Conservation (phyloP, 495 filamentous ascomycete genomes). For the Trichoderma gamsii region DNA sequence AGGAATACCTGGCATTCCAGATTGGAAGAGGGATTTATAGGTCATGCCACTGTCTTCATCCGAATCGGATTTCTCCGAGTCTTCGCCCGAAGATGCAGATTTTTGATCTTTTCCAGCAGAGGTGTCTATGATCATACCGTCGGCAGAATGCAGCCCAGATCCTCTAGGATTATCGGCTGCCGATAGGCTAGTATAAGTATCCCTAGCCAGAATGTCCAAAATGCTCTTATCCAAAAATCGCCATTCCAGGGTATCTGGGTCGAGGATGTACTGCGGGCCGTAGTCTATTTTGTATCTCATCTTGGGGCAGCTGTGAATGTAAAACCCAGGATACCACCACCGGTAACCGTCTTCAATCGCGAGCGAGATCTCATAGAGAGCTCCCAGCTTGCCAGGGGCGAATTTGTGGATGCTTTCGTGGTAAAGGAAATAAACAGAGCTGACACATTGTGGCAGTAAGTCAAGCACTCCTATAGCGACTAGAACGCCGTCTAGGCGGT, state of each 20-base stretch:
- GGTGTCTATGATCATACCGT: neutral
- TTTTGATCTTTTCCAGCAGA: neutral
- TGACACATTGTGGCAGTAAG: slow-evolving; percentile 77
- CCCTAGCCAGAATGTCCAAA: slow-evolving; percentile 54
- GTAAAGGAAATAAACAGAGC: slow-evolving; percentile 93
- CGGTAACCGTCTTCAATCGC: slow-evolving; percentile 68
- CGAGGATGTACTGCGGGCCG: slow-evolving; percentile 73
- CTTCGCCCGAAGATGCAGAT: neutral
- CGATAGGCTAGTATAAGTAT: slow-evolving; percentile 64
- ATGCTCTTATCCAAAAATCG: slow-evolving; percentile 63
- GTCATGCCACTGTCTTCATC: slow-evolving; percentile 21
- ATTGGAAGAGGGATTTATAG: slow-evolving; percentile 53
- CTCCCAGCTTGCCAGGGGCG: slow-evolving; percentile 83
- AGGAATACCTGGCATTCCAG: slow-evolving; percentile 73
- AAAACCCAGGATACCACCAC: slow-evolving; percentile 50
- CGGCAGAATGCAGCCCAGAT: slow-evolving; percentile 14
- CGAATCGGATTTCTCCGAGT: slow-evolving; percentile 22
- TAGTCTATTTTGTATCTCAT: slow-evolving; percentile 82
- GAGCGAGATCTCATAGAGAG: slow-evolving; percentile 75
- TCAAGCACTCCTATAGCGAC: slow-evolving; percentile 88
- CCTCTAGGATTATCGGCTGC: slow-evolving; percentile 29
- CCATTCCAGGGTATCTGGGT: slow-evolving; percentile 73
- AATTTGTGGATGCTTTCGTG: slow-evolving; percentile 74
- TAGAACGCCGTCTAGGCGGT: slow-evolving; percentile 81
- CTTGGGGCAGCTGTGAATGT: slow-evolving; percentile 47